These are phyloP conservation scores for Musa acuminata DNA, from an alignment of 176 grass and related monocot genomes.

Conservation along the genomic window DNA sequence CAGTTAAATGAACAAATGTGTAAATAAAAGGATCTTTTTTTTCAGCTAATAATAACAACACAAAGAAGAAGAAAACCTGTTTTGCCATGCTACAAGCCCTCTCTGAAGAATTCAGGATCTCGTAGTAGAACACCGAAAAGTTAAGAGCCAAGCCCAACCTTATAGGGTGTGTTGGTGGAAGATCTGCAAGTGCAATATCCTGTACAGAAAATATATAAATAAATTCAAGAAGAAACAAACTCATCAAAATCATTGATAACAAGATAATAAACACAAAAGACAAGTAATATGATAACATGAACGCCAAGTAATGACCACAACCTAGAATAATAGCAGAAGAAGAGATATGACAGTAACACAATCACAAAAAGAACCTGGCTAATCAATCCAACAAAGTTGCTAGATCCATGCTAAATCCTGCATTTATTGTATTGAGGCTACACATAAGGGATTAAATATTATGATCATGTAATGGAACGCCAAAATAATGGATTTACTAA, in stretches of 20 bases:
- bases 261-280: background rate
- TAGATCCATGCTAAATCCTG: background rate
- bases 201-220: background rate
- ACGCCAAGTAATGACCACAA: background rate
- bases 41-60: background rate
- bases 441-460: background rate
- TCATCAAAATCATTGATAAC: background rate
- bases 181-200: background rate
- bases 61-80: background rate
- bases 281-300: background rate
- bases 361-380: too few relatives aligned
- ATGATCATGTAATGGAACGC: background rate
- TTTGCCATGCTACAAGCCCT: conserved; percentile 6
- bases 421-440: background rate
- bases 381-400: too few relatives aligned
- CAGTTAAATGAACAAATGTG: background rate
- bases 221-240: background rate
- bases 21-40: background rate
- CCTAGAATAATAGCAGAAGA: background rate
- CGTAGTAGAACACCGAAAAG: conserved; percentile 20
- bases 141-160: conserved; percentile 10
- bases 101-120: conserved; percentile 13
- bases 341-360: background rate
- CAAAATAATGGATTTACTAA: background rate
- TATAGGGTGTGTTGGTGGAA: conserved; percentile 8